phyloP scores from a whole-genome alignment of 176 grass and related monocot genomes.

The Avena sativa region DNA sequence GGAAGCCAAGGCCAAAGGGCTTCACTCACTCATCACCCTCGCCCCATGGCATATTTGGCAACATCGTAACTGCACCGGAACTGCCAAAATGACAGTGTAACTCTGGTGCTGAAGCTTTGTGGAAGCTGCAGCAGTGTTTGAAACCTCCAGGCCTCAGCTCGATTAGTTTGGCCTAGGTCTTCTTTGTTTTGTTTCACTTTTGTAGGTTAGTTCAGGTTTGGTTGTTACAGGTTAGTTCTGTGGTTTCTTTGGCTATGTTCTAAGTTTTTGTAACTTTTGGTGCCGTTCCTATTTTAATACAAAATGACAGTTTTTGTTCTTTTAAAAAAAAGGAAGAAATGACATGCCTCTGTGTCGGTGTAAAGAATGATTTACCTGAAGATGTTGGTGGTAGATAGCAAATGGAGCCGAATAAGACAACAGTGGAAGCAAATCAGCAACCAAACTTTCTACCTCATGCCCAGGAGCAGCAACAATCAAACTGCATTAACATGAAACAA shows the following conservation, averaged over 20 bases:
- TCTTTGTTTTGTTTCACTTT: neutral
- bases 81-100: neutral
- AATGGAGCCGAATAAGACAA: constrained; percentile 93
- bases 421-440: constrained; percentile 81
- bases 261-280: neutral
- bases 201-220: neutral
- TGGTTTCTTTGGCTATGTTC: neutral
- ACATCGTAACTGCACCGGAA: neutral
- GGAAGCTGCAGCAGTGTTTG: neutral
- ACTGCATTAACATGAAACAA: constrained; percentile 55
- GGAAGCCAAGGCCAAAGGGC: neutral
- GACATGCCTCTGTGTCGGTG: neutral
- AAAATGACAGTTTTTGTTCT: neutral
- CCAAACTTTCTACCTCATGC: constrained; percentile 69
- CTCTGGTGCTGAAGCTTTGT: neutral
- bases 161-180: neutral
- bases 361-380: constrained; percentile 60
- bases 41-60: neutral
- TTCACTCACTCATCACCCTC: neutral
- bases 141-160: neutral
- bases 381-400: constrained; percentile 89
- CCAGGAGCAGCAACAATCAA: constrained; percentile 89
- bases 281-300: neutral
- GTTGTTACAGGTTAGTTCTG: neutral
- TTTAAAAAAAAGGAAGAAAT: neutral